Conservation (phyloP, 345 rosid species). For the Brassica cretica region DNA sequence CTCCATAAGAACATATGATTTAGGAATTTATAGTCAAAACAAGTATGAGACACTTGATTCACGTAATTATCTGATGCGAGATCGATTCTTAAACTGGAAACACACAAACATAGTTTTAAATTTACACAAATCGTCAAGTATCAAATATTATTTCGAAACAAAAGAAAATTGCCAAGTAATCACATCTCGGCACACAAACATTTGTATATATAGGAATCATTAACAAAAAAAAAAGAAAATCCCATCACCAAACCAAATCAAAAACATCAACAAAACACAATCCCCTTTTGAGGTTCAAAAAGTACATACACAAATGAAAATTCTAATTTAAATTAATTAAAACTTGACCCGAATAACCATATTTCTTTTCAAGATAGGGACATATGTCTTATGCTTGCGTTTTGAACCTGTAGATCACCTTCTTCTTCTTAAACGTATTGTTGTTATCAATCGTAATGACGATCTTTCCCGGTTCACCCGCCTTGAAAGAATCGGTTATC, state of each 20-base stretch:
- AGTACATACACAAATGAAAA: conserved; percentile 16
- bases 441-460: conserved; percentile 76
- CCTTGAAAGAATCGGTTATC: conserved; percentile 60
- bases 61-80: background rate
- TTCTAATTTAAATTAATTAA: conserved; percentile 27
- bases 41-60: background rate
- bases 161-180: background rate
- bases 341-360: background rate
- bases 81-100: conserved; percentile 1
- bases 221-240: conserved; percentile 4
- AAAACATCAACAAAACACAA: conserved; percentile 35
- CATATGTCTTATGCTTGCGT: conserved; percentile 43
- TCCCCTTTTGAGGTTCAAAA: conserved; percentile 23
- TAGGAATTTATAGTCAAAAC: background rate
- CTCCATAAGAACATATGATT: background rate
- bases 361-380: background rate
- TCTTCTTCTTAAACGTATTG: conserved; percentile 76
- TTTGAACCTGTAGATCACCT: conserved; percentile 80
- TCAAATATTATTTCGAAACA: background rate
- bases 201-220: conserved; percentile 33
- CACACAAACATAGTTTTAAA: background rate
- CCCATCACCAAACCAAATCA: conserved; percentile 36
- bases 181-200: conserved; percentile 29
- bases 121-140: conserved; percentile 6
- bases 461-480: conserved; percentile 63